Conservation (phyloP, 2,329 filamentous ascomycete species). For the Sclerotinia minor region DNA sequence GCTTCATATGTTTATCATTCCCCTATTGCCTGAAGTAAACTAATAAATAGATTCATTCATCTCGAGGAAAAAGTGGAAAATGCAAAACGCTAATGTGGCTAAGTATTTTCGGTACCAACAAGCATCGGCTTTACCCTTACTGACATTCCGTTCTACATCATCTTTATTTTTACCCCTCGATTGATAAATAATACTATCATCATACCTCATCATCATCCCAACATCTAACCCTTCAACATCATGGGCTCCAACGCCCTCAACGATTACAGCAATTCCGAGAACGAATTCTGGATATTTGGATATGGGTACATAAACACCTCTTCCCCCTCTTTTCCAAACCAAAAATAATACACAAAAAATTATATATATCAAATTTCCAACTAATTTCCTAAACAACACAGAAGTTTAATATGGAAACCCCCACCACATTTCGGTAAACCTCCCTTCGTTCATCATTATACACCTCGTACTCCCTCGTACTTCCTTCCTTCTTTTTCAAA, state of each 20-base stretch:
- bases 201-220: not conserved
- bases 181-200: not conserved
- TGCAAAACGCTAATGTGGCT: too few species aligned
- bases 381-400: constrained; percentile 42
- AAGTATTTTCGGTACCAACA: too few species aligned
- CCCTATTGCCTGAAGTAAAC: not conserved
- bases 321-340: not conserved
- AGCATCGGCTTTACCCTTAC: not conserved
- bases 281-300: constrained; percentile 92
- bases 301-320: constrained; percentile 66
- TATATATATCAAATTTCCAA: not conserved
- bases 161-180: constrained; percentile 3
- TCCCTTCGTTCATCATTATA: not conserved
- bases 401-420: constrained; percentile 97
- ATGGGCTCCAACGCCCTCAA: constrained; percentile 14
- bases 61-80: constrained; percentile 19
- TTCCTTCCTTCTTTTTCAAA: not conserved
- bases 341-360: not conserved
- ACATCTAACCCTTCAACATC: not conserved
- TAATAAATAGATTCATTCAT: not conserved
- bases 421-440: constrained; percentile 85
- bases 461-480: not conserved
- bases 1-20: not conserved
- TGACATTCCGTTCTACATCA: not conserved
- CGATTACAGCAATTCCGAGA: constrained; percentile 22